A percentile compares a stretch with the other conserved stretches of the same genome.
Conservation (phyloP, 768 basidiomycete genomes). For the Calocybe indica region DNA sequence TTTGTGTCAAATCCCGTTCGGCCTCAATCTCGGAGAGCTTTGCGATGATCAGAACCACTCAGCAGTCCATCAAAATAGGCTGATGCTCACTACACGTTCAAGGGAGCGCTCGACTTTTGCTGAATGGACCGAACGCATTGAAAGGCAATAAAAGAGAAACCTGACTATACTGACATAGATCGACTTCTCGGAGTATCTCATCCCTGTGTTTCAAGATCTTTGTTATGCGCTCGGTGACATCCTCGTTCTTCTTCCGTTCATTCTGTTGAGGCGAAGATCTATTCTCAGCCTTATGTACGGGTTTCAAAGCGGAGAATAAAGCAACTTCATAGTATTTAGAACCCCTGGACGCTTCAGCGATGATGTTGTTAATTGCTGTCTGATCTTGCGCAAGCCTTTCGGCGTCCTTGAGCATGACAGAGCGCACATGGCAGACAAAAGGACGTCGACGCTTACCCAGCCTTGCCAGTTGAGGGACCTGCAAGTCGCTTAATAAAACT, state of each 20-base stretch:
- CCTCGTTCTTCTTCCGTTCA: slow-evolving; percentile 86
- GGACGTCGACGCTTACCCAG: slow-evolving; percentile 50
- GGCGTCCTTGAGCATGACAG: neutral
- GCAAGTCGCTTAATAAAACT: slow-evolving; percentile 78
- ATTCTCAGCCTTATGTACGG: neutral
- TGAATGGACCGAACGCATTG: slow-evolving; percentile 12
- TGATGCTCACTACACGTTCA: slow-evolving; percentile 58
- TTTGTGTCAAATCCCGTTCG: slow-evolving; percentile 72
- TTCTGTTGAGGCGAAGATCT: slow-evolving; percentile 40
- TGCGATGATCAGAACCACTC: neutral
- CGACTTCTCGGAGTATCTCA: slow-evolving; percentile 46
- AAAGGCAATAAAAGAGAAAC: slow-evolving; percentile 8
- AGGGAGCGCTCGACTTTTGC: slow-evolving; percentile 58
- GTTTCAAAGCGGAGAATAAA: neutral
- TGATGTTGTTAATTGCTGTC: slow-evolving; percentile 80
- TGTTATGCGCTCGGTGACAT: slow-evolving; percentile 71
- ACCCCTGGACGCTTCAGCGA: slow-evolving; percentile 87
- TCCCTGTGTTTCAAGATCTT: slow-evolving; percentile 63
- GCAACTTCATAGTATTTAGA: slow-evolving; percentile 86
- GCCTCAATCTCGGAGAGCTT: slow-evolving; percentile 70
- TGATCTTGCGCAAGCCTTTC: slow-evolving; percentile 68
- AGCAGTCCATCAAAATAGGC: neutral
- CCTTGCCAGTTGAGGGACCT: slow-evolving; percentile 85
- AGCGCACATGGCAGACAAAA: neutral
- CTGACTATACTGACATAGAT: slow-evolving; percentile 40